Evolutionary conservation across 495 filamentous ascomycete genomes (phyloP), one percentile per base, ranked within the genome.

Genomic region (Daldinia caldariorum): DNA sequence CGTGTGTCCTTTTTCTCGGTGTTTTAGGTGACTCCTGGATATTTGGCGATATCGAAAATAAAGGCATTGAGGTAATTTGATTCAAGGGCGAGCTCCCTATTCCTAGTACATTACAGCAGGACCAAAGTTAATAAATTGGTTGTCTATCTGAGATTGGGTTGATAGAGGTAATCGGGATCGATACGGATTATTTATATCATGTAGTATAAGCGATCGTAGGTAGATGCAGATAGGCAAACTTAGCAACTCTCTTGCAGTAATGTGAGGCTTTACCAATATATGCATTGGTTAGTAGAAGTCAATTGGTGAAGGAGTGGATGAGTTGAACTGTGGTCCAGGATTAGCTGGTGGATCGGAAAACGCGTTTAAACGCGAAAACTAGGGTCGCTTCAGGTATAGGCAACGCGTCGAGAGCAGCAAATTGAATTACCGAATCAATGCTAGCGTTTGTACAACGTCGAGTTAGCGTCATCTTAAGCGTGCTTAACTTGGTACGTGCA

Each of bases 21-120:
- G 61, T 63, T 12, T 71, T 62, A 10, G 80, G 78, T 50, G 71
- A 59, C 49, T 78, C 76, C 54, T 81, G 74, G 7, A 79, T 67
- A 50, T 79, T 79, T 22, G 76, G 72, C 13, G 80, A 80, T 61
- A 80, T 73, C 6, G 74, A 61, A 47, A 77, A 67, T 43, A 81
- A 70, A 75, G 82, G 79, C 80, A 82, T 83, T 43, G 61, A 53
- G 9, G 63, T 47, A 39, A 39, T 43, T 43, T 34, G 1, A 43
- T 37, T 51, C 9, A 32, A 63, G 49, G 32, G 1, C 8, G 41
- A 29, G 53, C 45, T 63, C 61, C 14, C 26, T n/a, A 26, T 63
- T 58, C 14, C 26, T n/a, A 26, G 41, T 22, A 35, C 58, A 64
- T 68, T 16, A 63, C 38, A 63, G 31, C 38, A 63, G 31, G 39